phyloP scores from a whole-genome alignment of 2,329 filamentous ascomycete genomes.

The Hymenoscyphus scutula region DNA sequence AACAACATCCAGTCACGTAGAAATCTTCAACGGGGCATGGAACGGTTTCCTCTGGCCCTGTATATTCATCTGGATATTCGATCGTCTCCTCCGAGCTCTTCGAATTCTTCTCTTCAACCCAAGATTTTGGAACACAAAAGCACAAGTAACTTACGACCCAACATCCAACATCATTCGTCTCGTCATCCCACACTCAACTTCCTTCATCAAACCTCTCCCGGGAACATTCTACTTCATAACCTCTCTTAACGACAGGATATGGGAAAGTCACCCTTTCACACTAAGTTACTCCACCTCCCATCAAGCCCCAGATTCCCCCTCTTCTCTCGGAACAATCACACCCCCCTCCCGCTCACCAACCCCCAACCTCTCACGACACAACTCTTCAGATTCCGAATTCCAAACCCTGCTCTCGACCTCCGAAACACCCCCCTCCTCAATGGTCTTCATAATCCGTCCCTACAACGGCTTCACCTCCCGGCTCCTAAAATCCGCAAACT shows the following conservation, averaged over 20 bases:
- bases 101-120: constrained; percentile 37
- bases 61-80: constrained; percentile 44
- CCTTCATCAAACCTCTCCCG: constrained; percentile 38
- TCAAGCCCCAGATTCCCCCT: neutral
- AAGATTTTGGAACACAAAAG: constrained; percentile 36
- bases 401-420: constrained; percentile 6
- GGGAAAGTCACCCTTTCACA: constrained; percentile 53
- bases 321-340: neutral
- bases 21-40: constrained; percentile 48
- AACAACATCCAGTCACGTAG: constrained; percentile 34
- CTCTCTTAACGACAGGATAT: constrained; percentile 42
- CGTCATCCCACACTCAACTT: constrained; percentile 38
- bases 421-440: constrained; percentile 19
- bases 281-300: constrained; percentile 37
- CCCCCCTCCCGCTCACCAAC: neutral
- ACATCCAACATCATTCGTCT: constrained; percentile 45
- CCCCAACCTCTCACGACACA: neutral
- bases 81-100: constrained; percentile 44
- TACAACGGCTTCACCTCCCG: constrained; percentile 46
- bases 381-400: constrained; percentile 37
- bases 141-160: constrained; percentile 38
- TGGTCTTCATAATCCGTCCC: constrained; percentile 47
- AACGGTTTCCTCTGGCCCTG: constrained; percentile 46
- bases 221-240: constrained; percentile 49
- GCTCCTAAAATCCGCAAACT: constrained; percentile 29